Conservation (phyloP, 768 basidiomycete species). For the Bullera alba region DNA sequence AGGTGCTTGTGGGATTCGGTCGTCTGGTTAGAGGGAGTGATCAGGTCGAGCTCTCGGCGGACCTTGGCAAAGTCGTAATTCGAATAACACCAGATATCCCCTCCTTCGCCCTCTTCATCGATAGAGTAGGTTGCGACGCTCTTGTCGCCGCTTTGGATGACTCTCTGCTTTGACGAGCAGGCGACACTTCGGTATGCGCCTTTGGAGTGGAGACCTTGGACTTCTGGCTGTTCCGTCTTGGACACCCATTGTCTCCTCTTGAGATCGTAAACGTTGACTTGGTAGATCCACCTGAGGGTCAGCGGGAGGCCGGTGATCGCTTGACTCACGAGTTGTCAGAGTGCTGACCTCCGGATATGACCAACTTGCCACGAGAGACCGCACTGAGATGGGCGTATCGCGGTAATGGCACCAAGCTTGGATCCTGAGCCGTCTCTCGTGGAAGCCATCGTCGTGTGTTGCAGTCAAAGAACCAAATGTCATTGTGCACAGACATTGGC, state of each 20-base stretch:
- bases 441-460: slow-evolving; percentile 65
- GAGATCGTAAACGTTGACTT: slow-evolving; percentile 84
- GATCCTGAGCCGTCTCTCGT: slow-evolving; percentile 44
- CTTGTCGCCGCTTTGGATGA: slow-evolving; percentile 53
- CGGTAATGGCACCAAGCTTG: slow-evolving; percentile 63
- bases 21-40: slow-evolving; percentile 54
- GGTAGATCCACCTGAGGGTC: slow-evolving; percentile 66
- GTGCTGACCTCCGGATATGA: slow-evolving; percentile 93
- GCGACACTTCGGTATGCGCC: slow-evolving; percentile 94
- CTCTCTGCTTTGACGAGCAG: slow-evolving; percentile 65
- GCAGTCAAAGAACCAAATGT: slow-evolving; percentile 84
- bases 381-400: slow-evolving; percentile 93
- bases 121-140: slow-evolving; percentile 63
- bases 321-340: slow-evolving; percentile 61
- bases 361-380: slow-evolving; percentile 71
- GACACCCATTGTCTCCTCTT: slow-evolving; percentile 62
- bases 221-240: slow-evolving; percentile 54
- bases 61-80: slow-evolving; percentile 88
- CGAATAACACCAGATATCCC: slow-evolving; percentile 81
- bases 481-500: slow-evolving; percentile 75
- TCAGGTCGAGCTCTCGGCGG: slow-evolving; percentile 86
- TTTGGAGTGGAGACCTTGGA: slow-evolving; percentile 77
- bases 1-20: slow-evolving; percentile 13
- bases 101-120: slow-evolving; percentile 37
- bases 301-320: neutral